A percentile compares a stretch with the other conserved stretches of the same genome.
Conservation (phyloP, 345 rosid species). For the Hibiscus trionum region DNA sequence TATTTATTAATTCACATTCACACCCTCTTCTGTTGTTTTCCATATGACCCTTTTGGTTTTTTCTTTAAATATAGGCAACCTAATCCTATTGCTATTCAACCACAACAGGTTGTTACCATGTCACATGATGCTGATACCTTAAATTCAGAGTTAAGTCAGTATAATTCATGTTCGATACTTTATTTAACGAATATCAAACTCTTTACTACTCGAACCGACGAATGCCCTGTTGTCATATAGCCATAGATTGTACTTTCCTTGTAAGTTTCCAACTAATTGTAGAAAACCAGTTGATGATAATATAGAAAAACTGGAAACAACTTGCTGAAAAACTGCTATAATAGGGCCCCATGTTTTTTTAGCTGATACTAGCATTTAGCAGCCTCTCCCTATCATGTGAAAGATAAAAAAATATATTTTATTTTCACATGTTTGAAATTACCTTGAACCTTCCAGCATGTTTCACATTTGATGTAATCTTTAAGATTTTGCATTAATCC, state of each 20-base stretch:
- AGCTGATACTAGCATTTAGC: slow-evolving; percentile 16
- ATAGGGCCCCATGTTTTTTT: neutral
- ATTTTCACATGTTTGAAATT: slow-evolving; percentile 18
- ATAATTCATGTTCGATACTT: too few relatives aligned
- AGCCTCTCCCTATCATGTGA: neutral
- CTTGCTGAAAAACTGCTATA: neutral
- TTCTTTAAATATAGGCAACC: neutral
- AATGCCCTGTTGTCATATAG: too few relatives aligned
- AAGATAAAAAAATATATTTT: neutral
- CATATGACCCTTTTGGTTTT: slow-evolving; percentile 10
- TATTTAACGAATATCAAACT: too few relatives aligned
- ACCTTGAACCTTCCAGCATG: slow-evolving; percentile 12
- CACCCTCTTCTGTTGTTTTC: slow-evolving; percentile 16
- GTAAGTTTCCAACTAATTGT: neutral
- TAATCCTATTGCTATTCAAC: neutral
- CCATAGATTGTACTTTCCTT: neutral
- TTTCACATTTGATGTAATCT: slow-evolving; percentile 9
- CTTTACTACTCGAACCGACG: too few relatives aligned
- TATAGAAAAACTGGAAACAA: neutral
- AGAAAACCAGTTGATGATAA: slow-evolving; percentile 2
- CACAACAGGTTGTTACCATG: neutral
- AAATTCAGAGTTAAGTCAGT: too few relatives aligned
- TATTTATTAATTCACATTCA: slow-evolving; percentile 13
- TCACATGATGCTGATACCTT: neutral
- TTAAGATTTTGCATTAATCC: slow-evolving; percentile 13